Conservation (phyloP, 2,329 filamentous ascomycete species). For the Calonectria pteridis region DNA sequence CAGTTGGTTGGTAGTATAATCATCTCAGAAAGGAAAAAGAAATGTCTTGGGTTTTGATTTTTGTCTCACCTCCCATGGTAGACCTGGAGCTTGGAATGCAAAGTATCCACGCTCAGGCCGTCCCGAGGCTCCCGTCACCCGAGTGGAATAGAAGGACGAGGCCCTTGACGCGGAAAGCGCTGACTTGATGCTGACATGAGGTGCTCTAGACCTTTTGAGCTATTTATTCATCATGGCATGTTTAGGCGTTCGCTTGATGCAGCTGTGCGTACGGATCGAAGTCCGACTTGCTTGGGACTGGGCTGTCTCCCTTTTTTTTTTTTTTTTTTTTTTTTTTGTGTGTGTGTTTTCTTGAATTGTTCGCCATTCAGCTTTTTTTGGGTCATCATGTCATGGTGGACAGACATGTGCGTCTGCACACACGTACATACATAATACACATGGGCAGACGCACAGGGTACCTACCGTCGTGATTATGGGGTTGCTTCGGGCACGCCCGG, state of each 20-base stretch:
- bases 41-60: slow-evolving; percentile 36
- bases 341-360: no score
- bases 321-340: neutral
- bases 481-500: slow-evolving; percentile 22
- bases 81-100: slow-evolving; percentile 10
- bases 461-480: neutral
- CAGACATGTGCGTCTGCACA: slow-evolving; percentile 3
- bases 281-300: slow-evolving; percentile 4
- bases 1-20: slow-evolving; percentile 11
- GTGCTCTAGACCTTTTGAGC: slow-evolving; percentile 1
- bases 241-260: slow-evolving; percentile 11
- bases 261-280: neutral
- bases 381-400: neutral
- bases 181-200: slow-evolving; percentile 18
- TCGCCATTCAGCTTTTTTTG: neutral
- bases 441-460: neutral
- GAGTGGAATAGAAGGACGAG: neutral
- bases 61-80: slow-evolving; percentile 24
- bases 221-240: slow-evolving; percentile 22
- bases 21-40: slow-evolving; percentile 1
- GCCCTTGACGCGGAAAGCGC: slow-evolving; percentile 2
- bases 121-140: slow-evolving; percentile 6
- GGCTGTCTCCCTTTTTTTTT: neutral
- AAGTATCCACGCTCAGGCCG: neutral
- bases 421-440: neutral